Conservation (phyloP, 495 filamentous ascomycete genomes). For the Hypomontagnella submonticulosa region DNA sequence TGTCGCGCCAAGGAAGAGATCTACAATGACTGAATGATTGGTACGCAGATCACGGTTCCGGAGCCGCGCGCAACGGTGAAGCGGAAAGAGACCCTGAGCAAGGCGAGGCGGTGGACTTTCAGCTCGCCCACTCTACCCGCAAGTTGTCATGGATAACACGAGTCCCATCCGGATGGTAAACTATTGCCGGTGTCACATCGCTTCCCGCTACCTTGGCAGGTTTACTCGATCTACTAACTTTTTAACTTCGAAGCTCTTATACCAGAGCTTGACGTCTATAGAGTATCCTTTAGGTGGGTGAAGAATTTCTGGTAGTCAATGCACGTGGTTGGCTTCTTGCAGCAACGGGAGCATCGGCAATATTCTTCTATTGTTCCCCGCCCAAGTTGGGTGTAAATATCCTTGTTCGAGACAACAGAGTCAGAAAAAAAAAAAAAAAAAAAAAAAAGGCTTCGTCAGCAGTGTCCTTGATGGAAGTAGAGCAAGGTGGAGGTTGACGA, state of each 20-base stretch:
- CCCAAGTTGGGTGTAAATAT: neutral
- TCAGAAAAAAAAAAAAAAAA: no score
- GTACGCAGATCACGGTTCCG: slow-evolving; percentile 17
- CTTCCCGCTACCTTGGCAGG: slow-evolving; percentile 19
- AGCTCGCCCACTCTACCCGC: slow-evolving; percentile 13
- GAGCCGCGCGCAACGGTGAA: slow-evolving; percentile 35
- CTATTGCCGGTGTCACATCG: slow-evolving; percentile 34
- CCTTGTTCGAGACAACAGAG: no score
- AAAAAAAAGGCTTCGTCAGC: no score
- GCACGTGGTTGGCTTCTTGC: slow-evolving; percentile 6
- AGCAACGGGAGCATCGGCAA: neutral
- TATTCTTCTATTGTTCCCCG: neutral
- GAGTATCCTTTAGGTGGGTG: no score
- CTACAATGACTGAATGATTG: slow-evolving; percentile 16
- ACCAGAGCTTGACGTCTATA: no score
- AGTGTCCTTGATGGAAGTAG: neutral
- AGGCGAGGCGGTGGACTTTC: slow-evolving; percentile 25
- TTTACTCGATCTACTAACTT: neutral
- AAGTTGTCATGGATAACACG: neutral
- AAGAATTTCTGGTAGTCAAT: neutral
- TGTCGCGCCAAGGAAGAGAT: slow-evolving; percentile 32
- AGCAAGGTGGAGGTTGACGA: neutral
- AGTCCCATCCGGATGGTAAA: slow-evolving; percentile 32
- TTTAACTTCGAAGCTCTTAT: no score
- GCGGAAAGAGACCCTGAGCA: slow-evolving; percentile 5